Base-by-base conservation (phyloP, 257 asterid species). In the Scutellaria barbata region DNA sequence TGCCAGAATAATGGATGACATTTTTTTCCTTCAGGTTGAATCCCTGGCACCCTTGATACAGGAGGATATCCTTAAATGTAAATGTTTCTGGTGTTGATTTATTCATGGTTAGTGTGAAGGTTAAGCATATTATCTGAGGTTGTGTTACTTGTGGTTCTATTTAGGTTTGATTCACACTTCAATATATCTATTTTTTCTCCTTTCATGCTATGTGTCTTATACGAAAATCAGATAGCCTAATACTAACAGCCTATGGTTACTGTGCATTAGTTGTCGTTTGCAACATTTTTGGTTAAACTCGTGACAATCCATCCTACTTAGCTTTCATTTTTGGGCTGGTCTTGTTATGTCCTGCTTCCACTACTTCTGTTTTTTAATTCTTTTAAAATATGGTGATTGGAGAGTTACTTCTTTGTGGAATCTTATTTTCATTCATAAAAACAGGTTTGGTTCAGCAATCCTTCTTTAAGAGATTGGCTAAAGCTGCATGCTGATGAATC, bases 391-490 rank as follows among this genome's bases (percentile, higher is more conserved):
- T 62, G 53, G 48, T 73, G 39, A 7, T 59, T 48, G 30, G 16
- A 14, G 18, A 48, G 60, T 17, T 66, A 64, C 16, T 10, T 43
- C 6, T 68, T 56, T 69, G 54, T 53, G 67, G 71, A 37, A 22
- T 46, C 77, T 53, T 33, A 33, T 58, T 56, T 50, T 12, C 47
- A 48, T 82, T 68, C 66, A 46, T 69, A 14, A 33, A 48, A 77
- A 70, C 83, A 94, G 99, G 96, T 89, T 63, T 94, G 99, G 99
- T 72, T 47, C 84, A 85, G 90, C 84, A 91, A 94, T 79, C 93
- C 93, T 48, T 83, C 96, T 70, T 86, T 94, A 78, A 84, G 90
- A 81, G 89, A 88, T 79, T 94, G 99, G 99, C 81, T 94, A 47
- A 80, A 83, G 86, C 82, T 76, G 82, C 87, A 81, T 25, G 96